These are phyloP conservation scores for Agastache rugosa DNA, from an alignment of 257 asterid species.

Conservation along the genomic window DNA sequence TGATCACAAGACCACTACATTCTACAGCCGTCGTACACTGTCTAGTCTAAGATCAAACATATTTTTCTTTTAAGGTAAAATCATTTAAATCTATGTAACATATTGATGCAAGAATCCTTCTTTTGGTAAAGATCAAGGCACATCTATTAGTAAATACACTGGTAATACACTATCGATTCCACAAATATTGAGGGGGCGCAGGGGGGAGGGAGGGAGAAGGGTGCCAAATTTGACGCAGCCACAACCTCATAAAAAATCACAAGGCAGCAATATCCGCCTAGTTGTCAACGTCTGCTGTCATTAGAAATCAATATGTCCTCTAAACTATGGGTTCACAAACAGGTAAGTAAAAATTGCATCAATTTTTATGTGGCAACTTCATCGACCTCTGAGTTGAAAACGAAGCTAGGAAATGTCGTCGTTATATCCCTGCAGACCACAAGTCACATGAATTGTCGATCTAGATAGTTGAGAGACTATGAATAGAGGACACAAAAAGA, in stretches of 20 bases:
- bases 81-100: background rate
- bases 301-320: conserved; percentile 16
- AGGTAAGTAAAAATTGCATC: background rate
- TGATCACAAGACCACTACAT: background rate
- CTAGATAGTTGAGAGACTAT: background rate
- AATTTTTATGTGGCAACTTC: conserved; percentile 69
- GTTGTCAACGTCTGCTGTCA: background rate
- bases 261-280: background rate
- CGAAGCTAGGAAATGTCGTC: conserved; percentile 84
- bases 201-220: background rate
- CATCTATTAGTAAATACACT: conserved; percentile 15
- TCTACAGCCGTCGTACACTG: background rate
- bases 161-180: conserved; percentile 3
- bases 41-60: background rate
- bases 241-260: conserved; percentile 37
- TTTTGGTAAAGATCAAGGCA: background rate
- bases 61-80: background rate
- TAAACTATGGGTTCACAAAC: conserved; percentile 24
- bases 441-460: background rate
- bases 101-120: conserved; percentile 15
- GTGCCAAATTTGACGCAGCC: conserved; percentile 24
- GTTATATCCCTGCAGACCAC: conserved; percentile 77
- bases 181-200: conserved; percentile 27
- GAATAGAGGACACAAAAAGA: background rate
- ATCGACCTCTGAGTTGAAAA: conserved; percentile 88